phyloP scores from a whole-genome alignment of 2,329 filamentous ascomycete genomes.

The Rhinocladiella mackenziei region DNA sequence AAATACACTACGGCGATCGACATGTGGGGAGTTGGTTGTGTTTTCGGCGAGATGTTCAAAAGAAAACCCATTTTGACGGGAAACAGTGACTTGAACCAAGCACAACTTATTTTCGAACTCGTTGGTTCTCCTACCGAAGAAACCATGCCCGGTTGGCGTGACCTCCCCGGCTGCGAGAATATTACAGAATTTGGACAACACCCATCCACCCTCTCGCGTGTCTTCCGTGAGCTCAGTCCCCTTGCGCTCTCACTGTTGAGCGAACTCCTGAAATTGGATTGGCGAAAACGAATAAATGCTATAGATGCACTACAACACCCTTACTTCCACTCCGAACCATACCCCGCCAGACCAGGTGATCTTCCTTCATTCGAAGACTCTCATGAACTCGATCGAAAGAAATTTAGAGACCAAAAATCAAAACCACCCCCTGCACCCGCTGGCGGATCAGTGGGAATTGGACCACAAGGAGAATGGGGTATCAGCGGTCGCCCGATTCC shows the following conservation, averaged over 20 bases:
- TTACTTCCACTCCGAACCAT: slow-evolving; percentile 77
- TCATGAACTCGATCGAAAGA: slow-evolving; percentile 91
- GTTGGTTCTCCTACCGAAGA: slow-evolving; percentile 85
- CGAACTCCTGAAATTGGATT: slow-evolving; percentile 83
- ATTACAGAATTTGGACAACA: slow-evolving; percentile 59
- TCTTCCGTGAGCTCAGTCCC: slow-evolving; percentile 70
- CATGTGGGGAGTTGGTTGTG: slow-evolving; percentile 98
- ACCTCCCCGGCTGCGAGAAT: slow-evolving; percentile 74
- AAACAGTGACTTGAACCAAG: slow-evolving; percentile 81
- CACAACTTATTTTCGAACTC: slow-evolving; percentile 89
- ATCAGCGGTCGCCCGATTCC: slow-evolving; percentile 33
- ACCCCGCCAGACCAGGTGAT: slow-evolving; percentile 76
- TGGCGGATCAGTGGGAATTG: slow-evolving; percentile 80
- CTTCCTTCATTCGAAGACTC: slow-evolving; percentile 91
- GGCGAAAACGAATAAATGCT: slow-evolving; percentile 83
- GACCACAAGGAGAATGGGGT: slow-evolving; percentile 57
- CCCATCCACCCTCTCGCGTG: slow-evolving; percentile 63
- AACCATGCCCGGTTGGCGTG: slow-evolving; percentile 87
- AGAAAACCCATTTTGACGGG: slow-evolving; percentile 89
- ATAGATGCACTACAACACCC: slow-evolving; percentile 88
- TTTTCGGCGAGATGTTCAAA: slow-evolving; percentile 96
- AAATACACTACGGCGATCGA: slow-evolving; percentile 97
- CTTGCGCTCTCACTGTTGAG: slow-evolving; percentile 73
- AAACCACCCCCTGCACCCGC: slow-evolving; percentile 85
- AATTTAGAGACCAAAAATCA: slow-evolving; percentile 80